Base-by-base conservation (phyloP, 164 flowering plant species). In the Magnolia officinalis region DNA sequence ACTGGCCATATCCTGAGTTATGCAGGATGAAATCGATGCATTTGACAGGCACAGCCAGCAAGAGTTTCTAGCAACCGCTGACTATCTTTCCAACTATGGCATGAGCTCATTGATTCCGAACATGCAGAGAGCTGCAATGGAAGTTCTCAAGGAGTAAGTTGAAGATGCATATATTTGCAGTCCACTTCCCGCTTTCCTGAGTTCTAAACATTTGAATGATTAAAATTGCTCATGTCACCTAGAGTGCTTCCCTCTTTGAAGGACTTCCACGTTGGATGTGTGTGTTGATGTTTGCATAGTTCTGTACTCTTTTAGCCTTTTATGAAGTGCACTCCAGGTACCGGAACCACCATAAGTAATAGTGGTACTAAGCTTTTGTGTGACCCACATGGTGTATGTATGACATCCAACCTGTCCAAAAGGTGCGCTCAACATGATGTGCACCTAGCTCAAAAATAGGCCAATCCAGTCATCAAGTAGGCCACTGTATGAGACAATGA, bases 61-160 rank as follows among this genome's bases (percentile, higher is more conserved):
- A 75, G 90, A 88, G 77, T 96, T 89, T 85, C 82, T 96, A 70
- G 91, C 90, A 24, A 87, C 83, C 82, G 89, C 91, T 64, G 98
- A 96, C 86, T 94, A 83, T 80, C 92, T 94, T 52, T 83, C 96
- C 52, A 84, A 77, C 72, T 65, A 80, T 83, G 93, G 91, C 63
- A 50, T 91, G 82, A 78, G 84, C 50, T 71, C 83, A 8, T 79
- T 92, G 83, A 87, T 89, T 72, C 79, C 83, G 50, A 78, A 83
- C 80, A 81, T 92, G 85, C 90, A 90, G 81, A 85, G 81, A 37
- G 97, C 93, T 73, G 87, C 87, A 4, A 73, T 87, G 21, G 94
- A 91, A 81, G 89, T 88, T 77, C 90, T 96, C 63, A 87, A 87
- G 74, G 90, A 89, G 99, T 95, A 80, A 82, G 89, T 71, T 55